Evolutionary conservation across 805 yeast genomes (phyloP).

Genomic region (Ascoidea asiatica): DNA sequence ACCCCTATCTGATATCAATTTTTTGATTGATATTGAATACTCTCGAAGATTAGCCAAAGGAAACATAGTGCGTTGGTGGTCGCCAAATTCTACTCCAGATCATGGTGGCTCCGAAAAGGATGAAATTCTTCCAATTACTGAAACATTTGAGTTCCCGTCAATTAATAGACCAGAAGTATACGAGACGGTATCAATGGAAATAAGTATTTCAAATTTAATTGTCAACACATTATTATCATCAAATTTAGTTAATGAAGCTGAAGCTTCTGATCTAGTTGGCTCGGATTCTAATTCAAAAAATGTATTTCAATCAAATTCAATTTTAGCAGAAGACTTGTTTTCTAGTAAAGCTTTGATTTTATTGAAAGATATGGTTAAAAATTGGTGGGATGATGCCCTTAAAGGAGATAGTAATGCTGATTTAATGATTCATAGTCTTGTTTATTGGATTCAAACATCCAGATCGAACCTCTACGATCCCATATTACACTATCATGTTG

Average conservation of each 20-base stretch:
- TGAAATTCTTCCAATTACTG: conserved; percentile 25
- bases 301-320: conserved; percentile 12
- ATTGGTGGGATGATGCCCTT: conserved; percentile 90
- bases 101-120: conserved; percentile 74
- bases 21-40: conserved; percentile 72
- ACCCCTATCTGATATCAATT: conserved; percentile 62
- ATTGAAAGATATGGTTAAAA: conserved; percentile 61
- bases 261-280: conserved; percentile 63
- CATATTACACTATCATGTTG: conserved; percentile 73
- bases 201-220: conserved; percentile 65
- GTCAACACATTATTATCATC: conserved; percentile 83
- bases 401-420: conserved; percentile 36
- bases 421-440: conserved; percentile 33
- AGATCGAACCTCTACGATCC: conserved; percentile 66
- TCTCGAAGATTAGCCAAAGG: conserved; percentile 60
- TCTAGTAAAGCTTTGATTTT: conserved; percentile 61
- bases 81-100: conserved; percentile 62
- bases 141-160: conserved; percentile 54
- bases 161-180: conserved; percentile 72
- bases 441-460: conserved; percentile 72
- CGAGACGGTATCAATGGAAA: conserved; percentile 63
- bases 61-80: conserved; percentile 88
- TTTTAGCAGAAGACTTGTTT: conserved; percentile 73
- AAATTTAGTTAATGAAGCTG: conserved; percentile 73
- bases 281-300: conserved; percentile 11